Conservation (phyloP, 2,329 filamentous ascomycete genomes). For the Chrysosphaeria jannelii region DNA sequence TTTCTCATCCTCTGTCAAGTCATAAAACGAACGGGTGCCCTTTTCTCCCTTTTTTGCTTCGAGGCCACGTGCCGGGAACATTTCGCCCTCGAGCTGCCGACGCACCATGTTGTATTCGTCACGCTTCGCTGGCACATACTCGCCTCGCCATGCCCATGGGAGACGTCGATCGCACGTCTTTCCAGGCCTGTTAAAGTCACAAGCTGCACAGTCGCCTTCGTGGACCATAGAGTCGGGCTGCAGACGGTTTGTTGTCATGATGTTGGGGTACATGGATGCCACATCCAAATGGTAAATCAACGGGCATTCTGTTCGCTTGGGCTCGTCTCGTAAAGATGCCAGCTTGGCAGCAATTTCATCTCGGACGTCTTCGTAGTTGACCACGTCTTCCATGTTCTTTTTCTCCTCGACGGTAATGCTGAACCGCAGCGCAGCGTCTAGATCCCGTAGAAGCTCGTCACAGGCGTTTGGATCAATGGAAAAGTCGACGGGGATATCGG, state of each 20-base stretch:
- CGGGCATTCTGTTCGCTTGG: slow-evolving; percentile 58
- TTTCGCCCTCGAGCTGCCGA: slow-evolving; percentile 70
- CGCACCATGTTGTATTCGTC: slow-evolving; percentile 99
- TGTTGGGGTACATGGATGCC: slow-evolving; percentile 98
- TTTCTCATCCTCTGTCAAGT: slow-evolving; percentile 59
- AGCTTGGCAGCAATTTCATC: slow-evolving; percentile 48
- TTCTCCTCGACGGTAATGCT: slow-evolving; percentile 63
- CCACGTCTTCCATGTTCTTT: slow-evolving; percentile 48
- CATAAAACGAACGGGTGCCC: slow-evolving; percentile 36
- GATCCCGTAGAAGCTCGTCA: slow-evolving; percentile 59
- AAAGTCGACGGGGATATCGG: slow-evolving; percentile 88
- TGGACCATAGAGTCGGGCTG: slow-evolving; percentile 98
- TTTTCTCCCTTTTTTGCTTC: slow-evolving; percentile 22
- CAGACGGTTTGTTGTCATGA: slow-evolving; percentile 96
- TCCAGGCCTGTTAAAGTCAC: slow-evolving; percentile 90
- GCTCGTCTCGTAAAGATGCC: slow-evolving; percentile 43
- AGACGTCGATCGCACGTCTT: slow-evolving; percentile 88
- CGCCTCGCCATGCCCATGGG: slow-evolving; percentile 95
- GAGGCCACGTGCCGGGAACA: slow-evolving; percentile 52
- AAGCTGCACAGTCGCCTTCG: slow-evolving; percentile 85
- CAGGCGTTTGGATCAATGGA: slow-evolving; percentile 66
- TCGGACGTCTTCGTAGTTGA: slow-evolving; percentile 63
- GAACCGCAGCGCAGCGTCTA: slow-evolving; percentile 73
- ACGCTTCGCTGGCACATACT: slow-evolving; percentile 81
- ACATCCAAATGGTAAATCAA: slow-evolving; percentile 96